phyloP scores from a whole-genome alignment of 2,329 filamentous ascomycete genomes.

The Cadophora sp. region DNA sequence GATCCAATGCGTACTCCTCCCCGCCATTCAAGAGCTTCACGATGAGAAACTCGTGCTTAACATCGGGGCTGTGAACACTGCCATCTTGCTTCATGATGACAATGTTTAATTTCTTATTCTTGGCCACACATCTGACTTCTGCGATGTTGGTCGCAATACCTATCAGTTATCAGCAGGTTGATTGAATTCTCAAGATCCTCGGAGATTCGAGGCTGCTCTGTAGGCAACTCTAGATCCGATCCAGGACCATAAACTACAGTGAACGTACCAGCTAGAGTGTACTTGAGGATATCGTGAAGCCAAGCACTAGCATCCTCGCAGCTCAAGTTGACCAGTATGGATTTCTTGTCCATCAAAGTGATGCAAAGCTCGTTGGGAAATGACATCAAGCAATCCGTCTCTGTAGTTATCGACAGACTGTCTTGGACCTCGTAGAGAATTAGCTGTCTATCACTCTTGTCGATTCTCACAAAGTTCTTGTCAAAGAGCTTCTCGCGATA shows the following conservation, averaged over 20 bases:
- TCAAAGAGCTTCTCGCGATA: slow-evolving; percentile 26
- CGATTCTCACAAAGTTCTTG: slow-evolving; percentile 15
- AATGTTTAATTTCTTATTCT: slow-evolving; percentile 14
- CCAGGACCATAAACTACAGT: too few species aligned
- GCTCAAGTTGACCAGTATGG: slow-evolving; percentile 10
- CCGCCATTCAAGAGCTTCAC: slow-evolving; percentile 10
- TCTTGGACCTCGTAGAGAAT: slow-evolving; percentile 1
- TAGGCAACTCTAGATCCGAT: too few species aligned
- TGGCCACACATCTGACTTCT: background rate
- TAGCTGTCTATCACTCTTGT: slow-evolving; percentile 7
- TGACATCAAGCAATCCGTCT: background rate
- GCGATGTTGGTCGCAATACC: slow-evolving; percentile 16
- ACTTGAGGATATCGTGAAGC: slow-evolving; percentile 24
- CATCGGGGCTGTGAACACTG: background rate
- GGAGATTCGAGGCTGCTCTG: too few species aligned
- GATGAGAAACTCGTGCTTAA: slow-evolving; percentile 12
- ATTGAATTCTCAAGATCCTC: background rate
- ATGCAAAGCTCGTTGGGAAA: background rate
- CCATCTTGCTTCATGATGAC: background rate
- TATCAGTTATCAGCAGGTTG: background rate
- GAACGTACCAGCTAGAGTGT: slow-evolving; percentile 18
- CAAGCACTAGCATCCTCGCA: slow-evolving; percentile 21
- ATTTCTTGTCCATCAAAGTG: slow-evolving; percentile 12
- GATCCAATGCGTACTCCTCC: slow-evolving; percentile 26
- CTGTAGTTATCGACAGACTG: background rate